Evolutionary conservation across 805 yeast species (phyloP).

Genomic region (Maudiozyma bulderi): DNA sequence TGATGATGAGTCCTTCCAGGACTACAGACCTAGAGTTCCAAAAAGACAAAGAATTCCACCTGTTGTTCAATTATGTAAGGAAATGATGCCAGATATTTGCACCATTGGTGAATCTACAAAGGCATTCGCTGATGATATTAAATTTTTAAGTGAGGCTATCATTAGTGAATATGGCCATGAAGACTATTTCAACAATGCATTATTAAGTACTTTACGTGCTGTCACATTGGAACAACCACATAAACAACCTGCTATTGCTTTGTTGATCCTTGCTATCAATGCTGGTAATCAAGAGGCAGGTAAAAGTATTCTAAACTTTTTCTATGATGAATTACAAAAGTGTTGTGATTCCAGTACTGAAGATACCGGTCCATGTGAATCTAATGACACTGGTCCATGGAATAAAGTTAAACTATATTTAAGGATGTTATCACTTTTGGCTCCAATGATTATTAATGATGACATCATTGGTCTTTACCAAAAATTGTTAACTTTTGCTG

Average conservation of each 20-base stretch:
- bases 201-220: conserved; percentile 57
- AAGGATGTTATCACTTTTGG: conserved; percentile 58
- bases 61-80: conserved; percentile 36
- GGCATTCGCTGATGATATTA: conserved; percentile 50
- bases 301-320: conserved; percentile 54
- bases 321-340: conserved; percentile 54
- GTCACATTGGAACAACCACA: conserved; percentile 84
- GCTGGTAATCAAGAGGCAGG: conserved; percentile 57
- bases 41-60: conserved; percentile 36
- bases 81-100: conserved; percentile 41
- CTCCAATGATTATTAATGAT: conserved; percentile 50
- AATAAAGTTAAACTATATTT: conserved; percentile 59
- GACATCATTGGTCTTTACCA: conserved; percentile 40
- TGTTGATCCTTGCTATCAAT: conserved; percentile 57
- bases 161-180: conserved; percentile 56
- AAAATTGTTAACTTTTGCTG: conserved; percentile 45
- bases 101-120: conserved; percentile 49
- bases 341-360: conserved; percentile 34
- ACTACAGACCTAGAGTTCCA: conserved; percentile 24
- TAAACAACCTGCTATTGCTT: conserved; percentile 63
- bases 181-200: conserved; percentile 46
- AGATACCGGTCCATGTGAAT: conserved; percentile 16
- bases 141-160: conserved; percentile 58
- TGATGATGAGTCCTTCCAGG: conserved; percentile 25
- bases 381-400: conserved; percentile 48